These are phyloP conservation scores for Clavispora fructus DNA, from an alignment of 805 yeast genomes.

Conservation along the genomic window DNA sequence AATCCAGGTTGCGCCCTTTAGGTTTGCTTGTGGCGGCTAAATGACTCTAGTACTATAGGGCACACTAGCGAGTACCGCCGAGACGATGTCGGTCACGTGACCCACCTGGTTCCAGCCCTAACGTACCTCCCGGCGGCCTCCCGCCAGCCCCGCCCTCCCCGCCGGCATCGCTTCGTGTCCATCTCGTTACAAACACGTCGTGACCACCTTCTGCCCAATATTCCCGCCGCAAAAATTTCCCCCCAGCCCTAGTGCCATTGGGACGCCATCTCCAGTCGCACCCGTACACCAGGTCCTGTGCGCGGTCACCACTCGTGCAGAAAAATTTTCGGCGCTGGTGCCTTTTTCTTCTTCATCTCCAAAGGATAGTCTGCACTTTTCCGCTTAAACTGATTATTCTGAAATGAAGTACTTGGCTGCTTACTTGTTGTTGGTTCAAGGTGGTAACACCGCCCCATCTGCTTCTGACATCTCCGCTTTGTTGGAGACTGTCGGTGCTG, in stretches of 20 bases:
- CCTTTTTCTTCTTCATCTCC: slow-evolving; percentile 16
- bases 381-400: slow-evolving; percentile 81
- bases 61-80: no score
- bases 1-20: no score
- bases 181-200: no score
- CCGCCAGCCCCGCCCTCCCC: no score
- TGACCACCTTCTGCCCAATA: no score
- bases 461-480: slow-evolving; percentile 86
- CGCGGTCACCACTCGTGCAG: slow-evolving; percentile 5
- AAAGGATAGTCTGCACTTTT: slow-evolving; percentile 78
- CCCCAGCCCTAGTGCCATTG: no score
- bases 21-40: no score
- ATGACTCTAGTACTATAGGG: no score
- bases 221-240: no score
- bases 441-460: slow-evolving; percentile 93
- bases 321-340: slow-evolving; percentile 7
- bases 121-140: no score
- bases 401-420: slow-evolving; percentile 98
- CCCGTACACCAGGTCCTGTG: neutral
- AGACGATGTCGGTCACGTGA: slow-evolving; percentile 3
- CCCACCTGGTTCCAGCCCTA: neutral
- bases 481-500: slow-evolving; percentile 92
- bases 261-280: no score
- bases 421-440: slow-evolving; percentile 95
- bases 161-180: no score